Base-by-base conservation (phyloP, 2,329 filamentous ascomycete genomes). In the Penicillium sp. region DNA sequence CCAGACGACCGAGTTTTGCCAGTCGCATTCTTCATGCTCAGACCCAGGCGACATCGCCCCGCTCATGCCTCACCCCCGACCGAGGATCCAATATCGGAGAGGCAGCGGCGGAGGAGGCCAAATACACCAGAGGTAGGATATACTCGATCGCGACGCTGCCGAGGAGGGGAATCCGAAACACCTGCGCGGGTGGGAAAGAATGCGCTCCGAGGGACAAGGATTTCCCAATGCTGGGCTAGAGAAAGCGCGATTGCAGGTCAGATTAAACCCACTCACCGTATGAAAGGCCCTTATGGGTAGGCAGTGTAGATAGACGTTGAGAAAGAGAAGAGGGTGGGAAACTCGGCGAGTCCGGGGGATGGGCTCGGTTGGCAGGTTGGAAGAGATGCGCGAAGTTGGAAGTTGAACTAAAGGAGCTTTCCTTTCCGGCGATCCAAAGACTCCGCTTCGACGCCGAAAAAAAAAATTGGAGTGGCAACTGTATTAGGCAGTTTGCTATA, bases 401-500 rank as follows among this genome's bases (percentile, higher is more conserved):
- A 52, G 14, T 18, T 40, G 53, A 60, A 60, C 61, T 55, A 60
- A 63, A 63, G 62, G 60, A 64, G 63, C 63, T 64, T 65, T 64
- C 63, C 56, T 63, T 65, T 64, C 63, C 63, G 62, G 62, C 62
- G 61, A 63, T 64, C 55, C 56, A 61, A 63, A 43, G 39, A 43
- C 39, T 43, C 39, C 39, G 56, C 61, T 62, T 65, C 62, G 62
- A 62, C 61, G 63, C 57, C 54, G 54, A 59, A 57, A 61, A 59
- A 65, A 64, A 66, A 66, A 66, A 64, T 63, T 58, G 60, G 54
- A 59, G 63, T 62, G 63, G 63, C 64, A 63, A 64, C 51, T 58
- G 52, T 62, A 61, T 62, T n/a, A n/a, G n/a, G n/a, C 39, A 16
- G 34, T 24, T 26, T 45, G 23, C 14, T 26, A 19, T 14, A 18